Evolutionary conservation across 306 rosid genomes (phyloP).

Genomic region (Myrica gale): DNA sequence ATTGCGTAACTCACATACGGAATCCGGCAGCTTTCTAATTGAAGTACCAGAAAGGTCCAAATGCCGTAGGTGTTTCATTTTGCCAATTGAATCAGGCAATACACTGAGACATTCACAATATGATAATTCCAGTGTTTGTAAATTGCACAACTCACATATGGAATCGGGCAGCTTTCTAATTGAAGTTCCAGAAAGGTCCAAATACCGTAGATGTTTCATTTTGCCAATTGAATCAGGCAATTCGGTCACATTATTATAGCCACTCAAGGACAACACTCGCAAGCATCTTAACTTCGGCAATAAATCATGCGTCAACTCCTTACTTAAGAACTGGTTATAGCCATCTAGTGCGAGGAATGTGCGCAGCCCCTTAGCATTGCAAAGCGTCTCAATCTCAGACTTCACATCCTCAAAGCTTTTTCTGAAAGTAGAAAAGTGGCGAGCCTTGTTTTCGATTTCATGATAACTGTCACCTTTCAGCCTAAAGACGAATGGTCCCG

Average conservation of each 20-base stretch:
- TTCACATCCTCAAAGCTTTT: neutral
- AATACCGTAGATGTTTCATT: slow-evolving; percentile 15
- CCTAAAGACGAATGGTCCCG: neutral
- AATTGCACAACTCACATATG: slow-evolving; percentile 1
- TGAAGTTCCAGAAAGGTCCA: neutral
- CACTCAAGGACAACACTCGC: neutral
- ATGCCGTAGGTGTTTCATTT: too few species aligned
- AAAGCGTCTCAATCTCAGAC: neutral
- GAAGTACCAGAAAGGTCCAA: too few species aligned
- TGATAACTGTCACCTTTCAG: neutral
- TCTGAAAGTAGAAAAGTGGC: neutral
- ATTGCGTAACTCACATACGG: too few species aligned
- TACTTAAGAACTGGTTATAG: neutral
- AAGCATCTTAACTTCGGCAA: neutral
- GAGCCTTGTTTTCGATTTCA: neutral
- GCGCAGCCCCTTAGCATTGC: neutral
- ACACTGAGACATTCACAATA: neutral
- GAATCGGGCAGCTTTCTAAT: slow-evolving; percentile 14
- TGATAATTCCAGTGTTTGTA: slow-evolving; percentile 15
- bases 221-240: slow-evolving; percentile 5
- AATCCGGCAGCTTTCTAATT: too few species aligned
- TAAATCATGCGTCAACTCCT: neutral
- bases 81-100: neutral
- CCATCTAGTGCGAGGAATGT: neutral
- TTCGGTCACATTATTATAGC: neutral